phyloP scores from a whole-genome alignment of 352 stramenopile species.

The Globisporangium takayamanum region DNA sequence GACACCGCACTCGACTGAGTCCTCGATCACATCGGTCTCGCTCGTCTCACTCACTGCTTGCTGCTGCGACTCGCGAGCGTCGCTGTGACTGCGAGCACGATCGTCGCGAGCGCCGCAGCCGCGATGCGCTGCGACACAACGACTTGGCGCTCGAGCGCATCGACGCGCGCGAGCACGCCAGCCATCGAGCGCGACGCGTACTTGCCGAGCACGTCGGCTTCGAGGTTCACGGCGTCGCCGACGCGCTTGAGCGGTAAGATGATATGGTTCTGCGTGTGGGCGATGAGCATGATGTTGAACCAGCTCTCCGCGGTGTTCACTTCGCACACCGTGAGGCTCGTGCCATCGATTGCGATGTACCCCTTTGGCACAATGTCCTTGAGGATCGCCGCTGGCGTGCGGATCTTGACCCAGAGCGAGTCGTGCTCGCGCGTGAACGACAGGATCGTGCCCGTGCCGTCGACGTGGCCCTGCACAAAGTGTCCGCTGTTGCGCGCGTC shows the following conservation, averaged over 20 bases:
- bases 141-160: slow-evolving; percentile 50
- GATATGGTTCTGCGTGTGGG: slow-evolving; percentile 97
- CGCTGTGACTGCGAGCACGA: slow-evolving; percentile 20
- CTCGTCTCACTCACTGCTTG: neutral
- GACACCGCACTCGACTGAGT: neutral
- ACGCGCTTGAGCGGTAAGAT: slow-evolving; percentile 91
- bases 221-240: slow-evolving; percentile 87
- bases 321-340: slow-evolving; percentile 95
- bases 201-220: slow-evolving; percentile 91
- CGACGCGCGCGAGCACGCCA: slow-evolving; percentile 46
- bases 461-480: slow-evolving; percentile 98
- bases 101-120: slow-evolving; percentile 20
- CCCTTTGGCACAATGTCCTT: slow-evolving; percentile 89
- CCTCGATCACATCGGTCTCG: neutral
- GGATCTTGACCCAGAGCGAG: slow-evolving; percentile 95
- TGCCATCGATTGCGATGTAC: slow-evolving; percentile 98
- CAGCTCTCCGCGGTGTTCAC: slow-evolving; percentile 73
- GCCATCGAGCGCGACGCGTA: slow-evolving; percentile 82
- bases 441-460: slow-evolving; percentile 91
- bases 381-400: slow-evolving; percentile 73
- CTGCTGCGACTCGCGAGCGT: slow-evolving; percentile 15
- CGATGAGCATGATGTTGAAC: slow-evolving; percentile 99
- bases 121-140: slow-evolving; percentile 31
- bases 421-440: slow-evolving; percentile 90
- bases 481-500: slow-evolving; percentile 95